phyloP scores from a whole-genome alignment of 495 filamentous ascomycete species.

The Astrothelium subdiscretum region DNA sequence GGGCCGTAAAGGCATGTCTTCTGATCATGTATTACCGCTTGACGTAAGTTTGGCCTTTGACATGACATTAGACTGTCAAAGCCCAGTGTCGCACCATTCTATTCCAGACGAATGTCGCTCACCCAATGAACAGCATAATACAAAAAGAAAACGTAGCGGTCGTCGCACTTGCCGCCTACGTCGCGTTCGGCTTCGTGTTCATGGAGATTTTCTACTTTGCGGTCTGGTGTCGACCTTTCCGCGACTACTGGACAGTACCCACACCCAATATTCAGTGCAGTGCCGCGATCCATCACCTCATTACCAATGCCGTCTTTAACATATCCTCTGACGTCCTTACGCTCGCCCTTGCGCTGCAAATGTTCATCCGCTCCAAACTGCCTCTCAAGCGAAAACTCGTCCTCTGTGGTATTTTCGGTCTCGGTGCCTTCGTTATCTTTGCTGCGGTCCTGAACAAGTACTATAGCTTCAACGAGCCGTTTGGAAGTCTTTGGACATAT shows the following conservation, averaged over 20 bases:
- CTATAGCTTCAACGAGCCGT: conserved; percentile 49
- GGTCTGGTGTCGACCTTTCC: conserved; percentile 53
- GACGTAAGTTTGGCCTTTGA: conserved; percentile 27
- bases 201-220: conserved; percentile 53
- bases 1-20: conserved; percentile 44
- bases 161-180: conserved; percentile 43
- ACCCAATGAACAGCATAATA: conserved; percentile 8
- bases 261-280: conserved; percentile 23
- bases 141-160: conserved; percentile 38
- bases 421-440: conserved; percentile 54
- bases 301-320: conserved; percentile 56
- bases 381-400: conserved; percentile 40
- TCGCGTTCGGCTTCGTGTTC: conserved; percentile 42
- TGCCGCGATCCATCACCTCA: conserved; percentile 42
- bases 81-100: background rate
- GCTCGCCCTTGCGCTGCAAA: conserved; percentile 47
- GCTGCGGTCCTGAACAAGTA: conserved; percentile 53
- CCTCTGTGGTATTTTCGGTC: conserved; percentile 36
- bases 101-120: background rate
- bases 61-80: background rate
- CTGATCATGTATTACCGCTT: conserved; percentile 43
- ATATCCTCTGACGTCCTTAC: conserved; percentile 53
- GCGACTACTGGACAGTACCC: conserved; percentile 33
- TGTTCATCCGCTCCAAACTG: conserved; percentile 44
- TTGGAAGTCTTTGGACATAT: conserved; percentile 46